phyloP scores from a whole-genome alignment of 1,284 basidiomycete genomes.

The Kalmanozyma brasiliensis region DNA sequence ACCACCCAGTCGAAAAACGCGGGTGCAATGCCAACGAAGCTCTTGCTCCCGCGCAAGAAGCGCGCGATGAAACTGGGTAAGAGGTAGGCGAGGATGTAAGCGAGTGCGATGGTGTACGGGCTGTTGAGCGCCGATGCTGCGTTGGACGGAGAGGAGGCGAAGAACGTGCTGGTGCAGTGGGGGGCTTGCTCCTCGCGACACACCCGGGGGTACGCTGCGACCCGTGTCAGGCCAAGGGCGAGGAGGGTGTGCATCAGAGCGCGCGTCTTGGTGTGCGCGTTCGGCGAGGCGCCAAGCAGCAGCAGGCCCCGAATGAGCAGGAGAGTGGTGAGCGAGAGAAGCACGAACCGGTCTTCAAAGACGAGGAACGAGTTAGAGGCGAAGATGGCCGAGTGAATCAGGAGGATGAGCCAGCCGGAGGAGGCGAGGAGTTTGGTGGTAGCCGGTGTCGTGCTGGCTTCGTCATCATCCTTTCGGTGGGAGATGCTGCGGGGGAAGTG shows the following conservation, averaged over 20 bases:
- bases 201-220: conserved; percentile 81
- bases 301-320: conserved; percentile 24
- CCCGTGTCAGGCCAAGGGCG: conserved; percentile 77
- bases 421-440: conserved; percentile 17
- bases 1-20: conserved; percentile 55
- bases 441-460: conserved; percentile 1
- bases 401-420: conserved; percentile 23
- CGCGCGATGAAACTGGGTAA: conserved; percentile 38
- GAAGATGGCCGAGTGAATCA: conserved; percentile 53
- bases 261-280: conserved; percentile 76
- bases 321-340: conserved; percentile 69
- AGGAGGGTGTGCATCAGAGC: conserved; percentile 78
- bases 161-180: conserved; percentile 77
- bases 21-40: conserved; percentile 52
- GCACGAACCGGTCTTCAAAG: conserved; percentile 87
- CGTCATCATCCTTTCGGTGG: background rate
- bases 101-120: conserved; percentile 30
- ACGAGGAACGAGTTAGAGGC: conserved; percentile 86
- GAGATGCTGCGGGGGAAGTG: background rate
- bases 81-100: conserved; percentile 50
- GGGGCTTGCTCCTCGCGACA: conserved; percentile 95
- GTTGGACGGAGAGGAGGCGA: conserved; percentile 38
- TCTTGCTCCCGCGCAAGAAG: conserved; percentile 44
- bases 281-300: conserved; percentile 25
- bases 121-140: conserved; percentile 49